These are phyloP conservation scores for Scolecobasidium constrictum DNA, from an alignment of 2,329 filamentous ascomycete genomes.

Conservation along the genomic window DNA sequence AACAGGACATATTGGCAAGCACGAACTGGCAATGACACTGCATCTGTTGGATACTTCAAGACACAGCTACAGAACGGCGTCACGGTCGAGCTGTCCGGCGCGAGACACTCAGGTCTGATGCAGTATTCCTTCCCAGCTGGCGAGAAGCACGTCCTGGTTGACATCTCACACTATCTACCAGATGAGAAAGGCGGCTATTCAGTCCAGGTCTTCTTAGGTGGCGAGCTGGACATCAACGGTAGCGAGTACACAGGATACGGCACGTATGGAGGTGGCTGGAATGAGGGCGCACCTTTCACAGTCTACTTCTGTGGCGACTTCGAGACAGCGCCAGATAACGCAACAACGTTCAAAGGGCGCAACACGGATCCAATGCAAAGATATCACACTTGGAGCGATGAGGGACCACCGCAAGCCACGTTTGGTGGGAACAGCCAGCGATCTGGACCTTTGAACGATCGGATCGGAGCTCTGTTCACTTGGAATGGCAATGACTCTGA, in stretches of 20 bases:
- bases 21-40: constrained; percentile 39
- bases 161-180: constrained; percentile 51
- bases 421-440: too few species aligned
- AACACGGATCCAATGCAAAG: constrained; percentile 51
- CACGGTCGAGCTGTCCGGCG: constrained; percentile 46
- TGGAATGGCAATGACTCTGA: too few species aligned
- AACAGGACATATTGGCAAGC: constrained; percentile 37
- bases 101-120: constrained; percentile 45
- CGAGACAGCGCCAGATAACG: constrained; percentile 29
- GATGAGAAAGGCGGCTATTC: constrained; percentile 50
- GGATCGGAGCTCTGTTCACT: too few species aligned
- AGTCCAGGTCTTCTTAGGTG: constrained; percentile 51
- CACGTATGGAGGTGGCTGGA: constrained; percentile 58
- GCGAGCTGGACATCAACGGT: constrained; percentile 42
- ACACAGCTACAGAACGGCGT: constrained; percentile 43
- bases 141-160: constrained; percentile 42
- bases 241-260: constrained; percentile 49
- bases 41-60: constrained; percentile 51
- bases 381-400: too few species aligned
- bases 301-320: constrained; percentile 55
- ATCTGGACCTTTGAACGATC: too few species aligned
- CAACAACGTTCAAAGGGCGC: too few species aligned
- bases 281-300: constrained; percentile 46
- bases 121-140: constrained; percentile 45
- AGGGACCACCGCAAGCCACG: constrained; percentile 57